phyloP scores from a whole-genome alignment of 257 asterid species.

The Solanum pimpinellifolium region DNA sequence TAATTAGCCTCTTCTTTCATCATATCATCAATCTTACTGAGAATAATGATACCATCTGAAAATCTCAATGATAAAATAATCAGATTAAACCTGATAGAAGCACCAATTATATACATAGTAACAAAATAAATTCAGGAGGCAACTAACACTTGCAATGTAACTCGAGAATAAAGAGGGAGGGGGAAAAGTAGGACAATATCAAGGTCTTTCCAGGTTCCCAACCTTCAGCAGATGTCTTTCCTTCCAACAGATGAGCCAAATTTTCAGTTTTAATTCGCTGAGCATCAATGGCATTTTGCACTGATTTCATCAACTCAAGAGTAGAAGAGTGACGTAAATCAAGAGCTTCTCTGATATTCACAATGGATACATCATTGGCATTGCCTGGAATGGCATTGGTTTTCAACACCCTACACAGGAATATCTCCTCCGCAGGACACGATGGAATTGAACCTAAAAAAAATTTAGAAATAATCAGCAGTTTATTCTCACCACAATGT shows the following conservation, averaged over 20 bases:
- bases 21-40: constrained; percentile 54
- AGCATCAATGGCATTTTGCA: constrained; percentile 55
- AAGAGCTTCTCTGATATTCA: constrained; percentile 50
- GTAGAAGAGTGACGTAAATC: constrained; percentile 60
- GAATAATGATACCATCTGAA: constrained; percentile 49
- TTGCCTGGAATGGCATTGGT: constrained; percentile 23
- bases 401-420: constrained; percentile 67
- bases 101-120: background rate
- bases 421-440: constrained; percentile 77
- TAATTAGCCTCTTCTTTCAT: constrained; percentile 58
- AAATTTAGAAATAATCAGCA: background rate
- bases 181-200: background rate
- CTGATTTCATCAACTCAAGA: constrained; percentile 53
- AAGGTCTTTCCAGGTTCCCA: constrained; percentile 11
- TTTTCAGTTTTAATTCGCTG: constrained; percentile 56
- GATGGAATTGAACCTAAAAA: constrained; percentile 62
- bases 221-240: constrained; percentile 73
- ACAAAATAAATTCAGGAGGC: background rate
- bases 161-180: background rate
- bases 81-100: background rate
- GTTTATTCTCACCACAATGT: background rate
- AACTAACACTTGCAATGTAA: background rate
- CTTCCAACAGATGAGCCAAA: constrained; percentile 37
- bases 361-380: constrained; percentile 30
- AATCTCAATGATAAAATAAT: background rate